Percentiles rank a stretch among this genome's conserved stretches.
Evolutionary conservation across 1,284 basidiomycete genomes (phyloP).

Genomic region (Puccinia coronata): DNA sequence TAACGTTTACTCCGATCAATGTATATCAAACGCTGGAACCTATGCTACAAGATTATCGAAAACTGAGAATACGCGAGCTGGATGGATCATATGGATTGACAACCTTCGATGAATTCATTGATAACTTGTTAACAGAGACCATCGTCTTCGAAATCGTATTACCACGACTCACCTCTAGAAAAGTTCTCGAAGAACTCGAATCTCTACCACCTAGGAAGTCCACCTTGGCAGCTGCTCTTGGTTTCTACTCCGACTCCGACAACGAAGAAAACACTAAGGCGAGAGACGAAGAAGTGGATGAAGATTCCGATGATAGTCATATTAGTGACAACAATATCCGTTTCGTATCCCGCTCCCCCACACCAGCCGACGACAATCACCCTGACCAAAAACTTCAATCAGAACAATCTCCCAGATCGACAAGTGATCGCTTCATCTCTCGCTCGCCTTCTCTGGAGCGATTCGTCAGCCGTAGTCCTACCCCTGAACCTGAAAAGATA

Average conservation of each 20-base stretch:
- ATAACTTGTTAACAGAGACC: conserved; percentile 80
- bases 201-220: conserved; percentile 81
- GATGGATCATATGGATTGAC: conserved; percentile 69
- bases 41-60: conserved; percentile 86
- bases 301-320: conserved; percentile 48
- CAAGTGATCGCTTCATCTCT: conserved; percentile 52
- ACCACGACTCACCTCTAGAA: conserved; percentile 81
- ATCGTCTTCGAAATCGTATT: conserved; percentile 95
- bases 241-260: conserved; percentile 50
- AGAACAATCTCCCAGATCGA: not conserved
- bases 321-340: conserved; percentile 36
- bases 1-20: conserved; percentile 86
- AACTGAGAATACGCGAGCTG: conserved; percentile 77
- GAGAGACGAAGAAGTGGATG: conserved; percentile 49
- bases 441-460: conserved; percentile 52
- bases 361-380: not conserved
- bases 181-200: conserved; percentile 84
- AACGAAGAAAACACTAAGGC: not conserved
- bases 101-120: conserved; percentile 89
- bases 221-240: conserved; percentile 76
- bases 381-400: not conserved
- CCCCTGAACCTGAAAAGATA: conserved; percentile 4
- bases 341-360: conserved; percentile 38
- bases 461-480: conserved; percentile 49
- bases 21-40: conserved; percentile 93